Evolutionary conservation across 345 rosid species (phyloP).

Genomic region (Arabidopsis suecica): DNA sequence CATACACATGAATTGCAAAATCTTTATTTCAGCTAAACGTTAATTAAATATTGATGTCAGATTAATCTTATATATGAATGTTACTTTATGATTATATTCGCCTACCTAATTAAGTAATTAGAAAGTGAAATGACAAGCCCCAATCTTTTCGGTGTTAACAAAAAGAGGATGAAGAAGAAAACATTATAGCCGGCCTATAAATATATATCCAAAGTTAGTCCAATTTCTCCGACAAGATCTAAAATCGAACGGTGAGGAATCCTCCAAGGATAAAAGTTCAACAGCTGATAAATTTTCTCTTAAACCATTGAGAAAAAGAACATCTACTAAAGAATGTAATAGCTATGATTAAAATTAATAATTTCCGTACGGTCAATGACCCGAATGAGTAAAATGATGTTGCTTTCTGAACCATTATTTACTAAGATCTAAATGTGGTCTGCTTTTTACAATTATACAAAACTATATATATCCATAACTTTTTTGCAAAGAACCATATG

Average conservation of each 20-base stretch:
- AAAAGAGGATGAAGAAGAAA: conserved; percentile 33
- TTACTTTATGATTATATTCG: conserved; percentile 1
- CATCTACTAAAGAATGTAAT: conserved; percentile 15
- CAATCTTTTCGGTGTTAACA: conserved; percentile 32
- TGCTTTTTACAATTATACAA: background rate
- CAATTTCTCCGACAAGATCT: conserved; percentile 41
- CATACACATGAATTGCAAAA: conserved; percentile 29
- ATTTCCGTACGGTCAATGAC: conserved; percentile 36
- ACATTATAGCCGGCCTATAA: conserved; percentile 47
- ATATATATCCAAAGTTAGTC: conserved; percentile 33
- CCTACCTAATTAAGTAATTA: background rate
- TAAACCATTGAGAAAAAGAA: background rate
- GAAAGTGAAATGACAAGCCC: conserved; percentile 37
- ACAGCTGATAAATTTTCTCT: conserved; percentile 22
- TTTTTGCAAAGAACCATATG: conserved; percentile 15
- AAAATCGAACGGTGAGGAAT: conserved; percentile 31
- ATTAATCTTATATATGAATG: background rate
- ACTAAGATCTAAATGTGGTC: conserved; percentile 5
- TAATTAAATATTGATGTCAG: background rate
- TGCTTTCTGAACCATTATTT: conserved; percentile 33
- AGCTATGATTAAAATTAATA: conserved; percentile 28
- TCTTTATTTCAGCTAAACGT: background rate
- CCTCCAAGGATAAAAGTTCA: background rate
- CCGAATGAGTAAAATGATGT: conserved; percentile 30
- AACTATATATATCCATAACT: background rate